Base-by-base conservation (phyloP, 2,329 filamentous ascomycete genomes). In the Cercospora citrullina region DNA sequence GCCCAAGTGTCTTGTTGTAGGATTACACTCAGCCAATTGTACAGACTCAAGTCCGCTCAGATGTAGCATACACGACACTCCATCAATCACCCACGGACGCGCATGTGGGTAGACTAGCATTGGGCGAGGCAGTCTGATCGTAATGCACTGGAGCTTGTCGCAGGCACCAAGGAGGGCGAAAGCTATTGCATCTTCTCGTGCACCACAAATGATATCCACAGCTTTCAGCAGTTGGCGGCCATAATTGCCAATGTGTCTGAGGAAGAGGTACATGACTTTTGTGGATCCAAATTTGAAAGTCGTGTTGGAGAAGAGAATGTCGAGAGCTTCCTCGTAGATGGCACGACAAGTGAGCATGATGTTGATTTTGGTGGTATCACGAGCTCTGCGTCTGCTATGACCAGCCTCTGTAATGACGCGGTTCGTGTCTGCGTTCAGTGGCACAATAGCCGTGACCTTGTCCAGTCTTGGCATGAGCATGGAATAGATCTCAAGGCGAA, bases 401-500 rank as follows among this genome's bases (percentile, higher is more conserved):
- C 69, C 72, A 18, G 64, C 66, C 51, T 70, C 67, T n/a, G 75
- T 76, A 5, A 74, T 68, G 8, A 77, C 64, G 36, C 73, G 75
- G 10, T 74, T 66, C 2, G 73, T 74, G 61, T 76, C 74, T 18
- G 69, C 67, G 60, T 75, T 69, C 5, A 73, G 66, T 7, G 70
- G 66, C 9, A 73, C 68, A 26, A 77, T 76, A 5, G 70, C 68
- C 9, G 66, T 77, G 45, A 64, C 68, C 18, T 72, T 30, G 31
- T 68, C 68, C 39, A 75, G 45, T 16, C 48, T 42, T 7, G 75
- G 73, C 16, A 84, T 76, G 30, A 83, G 76, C 31, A 75, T 72
- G 31, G 73, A 70, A 75, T 83, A 86, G 33, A 91, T 85, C 74
- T 90, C 83, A 60, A 90, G 85, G 28, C 84, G 84, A 4, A 91